phyloP scores from a whole-genome alignment of 202 grass and related monocot genomes.

The Elaeis oleifera region DNA sequence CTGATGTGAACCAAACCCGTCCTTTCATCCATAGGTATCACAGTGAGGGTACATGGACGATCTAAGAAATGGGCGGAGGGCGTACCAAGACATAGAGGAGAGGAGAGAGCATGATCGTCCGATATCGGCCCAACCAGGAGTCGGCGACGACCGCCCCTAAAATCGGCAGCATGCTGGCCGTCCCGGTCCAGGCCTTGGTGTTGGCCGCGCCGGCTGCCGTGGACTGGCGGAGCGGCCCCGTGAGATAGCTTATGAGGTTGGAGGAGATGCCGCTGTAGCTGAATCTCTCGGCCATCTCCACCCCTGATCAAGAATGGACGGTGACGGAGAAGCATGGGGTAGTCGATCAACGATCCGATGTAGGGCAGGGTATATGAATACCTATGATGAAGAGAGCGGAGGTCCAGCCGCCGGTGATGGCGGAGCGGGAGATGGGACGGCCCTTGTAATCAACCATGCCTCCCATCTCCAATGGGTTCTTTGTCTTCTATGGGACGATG shows the following conservation, averaged over 20 bases:
- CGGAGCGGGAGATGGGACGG: conserved; percentile 28
- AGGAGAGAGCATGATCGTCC: conserved; percentile 59
- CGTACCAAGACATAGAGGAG: conserved; percentile 49
- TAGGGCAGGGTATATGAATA: conserved; percentile 7
- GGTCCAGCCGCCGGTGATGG: conserved; percentile 53
- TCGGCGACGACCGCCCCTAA: conserved; percentile 63
- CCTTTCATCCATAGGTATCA: no score
- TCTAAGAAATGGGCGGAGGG: not conserved
- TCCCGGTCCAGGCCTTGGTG: conserved; percentile 53
- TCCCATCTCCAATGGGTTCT: no score
- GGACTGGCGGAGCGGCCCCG: conserved; percentile 45
- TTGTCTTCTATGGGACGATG: no score
- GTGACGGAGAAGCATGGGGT: not conserved
- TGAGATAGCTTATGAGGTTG: conserved; percentile 74
- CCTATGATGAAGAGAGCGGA: conserved; percentile 58
- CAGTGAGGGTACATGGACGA: no score
- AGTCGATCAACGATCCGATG: not conserved
- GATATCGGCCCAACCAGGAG: conserved; percentile 65
- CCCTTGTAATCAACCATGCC: conserved; percentile 53
- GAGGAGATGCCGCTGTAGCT: conserved; percentile 48
- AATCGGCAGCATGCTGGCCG: conserved; percentile 45
- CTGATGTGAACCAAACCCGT: no score
- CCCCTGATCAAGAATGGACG: conserved; percentile 25
- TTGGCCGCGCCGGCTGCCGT: conserved; percentile 39
- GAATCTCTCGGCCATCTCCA: conserved; percentile 70